These are phyloP conservation scores for Buxus sempervirens DNA, from an alignment of 164 flowering plant species.

Conservation along the genomic window DNA sequence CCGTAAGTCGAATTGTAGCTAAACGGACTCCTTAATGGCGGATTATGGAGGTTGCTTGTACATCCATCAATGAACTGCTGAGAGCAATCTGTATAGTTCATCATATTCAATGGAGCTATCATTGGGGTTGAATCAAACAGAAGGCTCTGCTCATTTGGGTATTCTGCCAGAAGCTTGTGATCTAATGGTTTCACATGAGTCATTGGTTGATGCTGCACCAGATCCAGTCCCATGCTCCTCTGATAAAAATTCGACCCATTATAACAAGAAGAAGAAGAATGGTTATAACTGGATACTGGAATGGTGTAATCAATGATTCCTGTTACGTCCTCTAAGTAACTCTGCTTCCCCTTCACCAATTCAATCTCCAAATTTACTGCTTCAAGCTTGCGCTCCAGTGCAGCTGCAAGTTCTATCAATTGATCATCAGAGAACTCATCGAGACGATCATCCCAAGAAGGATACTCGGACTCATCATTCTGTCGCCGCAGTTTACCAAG, in stretches of 20 bases:
- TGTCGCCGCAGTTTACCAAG: background rate
- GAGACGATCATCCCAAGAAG: background rate
- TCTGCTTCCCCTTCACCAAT: background rate
- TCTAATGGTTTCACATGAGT: too few species aligned
- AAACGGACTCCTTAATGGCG: background rate
- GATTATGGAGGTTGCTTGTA: background rate
- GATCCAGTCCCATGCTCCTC: background rate
- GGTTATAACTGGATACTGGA: too few species aligned
- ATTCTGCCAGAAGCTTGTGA: background rate
- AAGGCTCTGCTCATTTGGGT: background rate
- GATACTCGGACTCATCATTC: background rate
- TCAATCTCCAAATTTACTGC: background rate
- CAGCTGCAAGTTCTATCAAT: background rate
- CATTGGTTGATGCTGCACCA: background rate
- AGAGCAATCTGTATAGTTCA: background rate
- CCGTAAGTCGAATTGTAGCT: background rate
- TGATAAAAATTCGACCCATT: background rate
- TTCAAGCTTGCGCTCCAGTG: background rate
- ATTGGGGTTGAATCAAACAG: background rate
- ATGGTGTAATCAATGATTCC: too few species aligned
- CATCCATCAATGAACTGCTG: background rate
- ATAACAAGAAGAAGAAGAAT: too few species aligned
- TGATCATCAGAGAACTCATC: background rate
- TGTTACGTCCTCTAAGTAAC: background rate
- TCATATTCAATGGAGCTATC: background rate